Base-by-base conservation (phyloP, 495 filamentous ascomycete genomes). In the Penicillium coffeae region DNA sequence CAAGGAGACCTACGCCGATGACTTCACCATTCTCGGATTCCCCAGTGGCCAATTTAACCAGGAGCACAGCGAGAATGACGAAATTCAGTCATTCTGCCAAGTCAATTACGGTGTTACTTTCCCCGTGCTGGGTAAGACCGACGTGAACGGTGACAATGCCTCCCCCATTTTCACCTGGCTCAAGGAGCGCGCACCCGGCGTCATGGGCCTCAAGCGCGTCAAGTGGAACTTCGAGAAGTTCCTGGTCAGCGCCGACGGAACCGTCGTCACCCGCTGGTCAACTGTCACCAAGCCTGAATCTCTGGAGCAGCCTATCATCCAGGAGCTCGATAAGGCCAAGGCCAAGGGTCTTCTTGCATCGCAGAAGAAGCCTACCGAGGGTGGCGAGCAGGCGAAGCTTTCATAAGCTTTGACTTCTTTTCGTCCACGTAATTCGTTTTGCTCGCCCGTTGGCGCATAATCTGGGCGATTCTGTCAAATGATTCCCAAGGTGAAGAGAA, bases 181-280 rank as follows among this genome's bases (percentile, higher is more conserved):
- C 70, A 99, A 97, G 82, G 75, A 76, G 27, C 75, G 88, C 72
- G 81, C 86, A 71, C 83, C 93, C 1, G 91, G 94, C 14, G 39
- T 95, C 5, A 58, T 96, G 62, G 93, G 93, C 16, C 54, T 96
- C 60, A 90, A 91, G 83, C 62, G 84, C 30, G 76, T 98, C 56
- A 94, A 95, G 85, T 96, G 91, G 89, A 95, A 92, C 65, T 94
- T 95, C 69, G 94, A 98, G 76, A 98, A 98, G 79, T 97, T 95
- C 67, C 70, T 98, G 54, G 75, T 97, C 46, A 84, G 82, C n/a
- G 77, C 78, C 45, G 89, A 96, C 65, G 92, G 92, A 2, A 77
- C 85, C 68, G 90, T 96, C 21, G 86, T 83, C 60, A 74, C 70
- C 6, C 68, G 93, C 38, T 97, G 89, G 87, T 87, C 87, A 21